Conservation (phyloP, 352 stramenopile species). For the Ochromonadaceae sp. region DNA sequence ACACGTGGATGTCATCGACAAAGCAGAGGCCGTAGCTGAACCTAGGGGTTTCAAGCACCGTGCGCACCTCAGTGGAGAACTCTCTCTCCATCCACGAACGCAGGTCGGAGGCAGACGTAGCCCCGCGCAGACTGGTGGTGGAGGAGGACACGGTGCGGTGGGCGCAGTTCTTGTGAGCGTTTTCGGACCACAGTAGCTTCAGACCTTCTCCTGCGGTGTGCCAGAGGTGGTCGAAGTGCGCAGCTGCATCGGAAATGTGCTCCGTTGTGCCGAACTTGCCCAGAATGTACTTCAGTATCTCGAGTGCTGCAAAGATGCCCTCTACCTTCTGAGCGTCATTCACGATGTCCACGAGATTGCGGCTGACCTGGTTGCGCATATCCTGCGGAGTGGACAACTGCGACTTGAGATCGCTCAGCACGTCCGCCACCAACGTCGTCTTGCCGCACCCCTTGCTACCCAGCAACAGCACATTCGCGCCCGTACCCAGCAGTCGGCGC, state of each 20-base stretch:
- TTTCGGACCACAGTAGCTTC: neutral
- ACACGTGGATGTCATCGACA: constrained; percentile 9
- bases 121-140: neutral
- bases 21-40: constrained; percentile 13
- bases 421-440: neutral
- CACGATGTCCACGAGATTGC: constrained; percentile 3
- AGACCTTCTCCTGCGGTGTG: neutral
- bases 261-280: neutral
- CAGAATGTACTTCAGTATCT: neutral
- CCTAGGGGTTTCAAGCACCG: neutral
- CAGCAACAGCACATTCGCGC: neutral
- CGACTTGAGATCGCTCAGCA: neutral
- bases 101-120: neutral
- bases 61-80: neutral
- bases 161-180: neutral
- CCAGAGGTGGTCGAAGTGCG: neutral
- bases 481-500: neutral
- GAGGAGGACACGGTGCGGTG: neutral
- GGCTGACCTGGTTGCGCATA: neutral
- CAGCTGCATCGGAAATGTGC: neutral
- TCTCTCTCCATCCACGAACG: constrained; percentile 1
- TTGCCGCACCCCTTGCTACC: neutral
- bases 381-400: neutral
- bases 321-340: neutral
- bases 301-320: constrained; percentile 2